Conservation (phyloP, 2,329 filamentous ascomycete species). For the Pyrenochaeta sp. region DNA sequence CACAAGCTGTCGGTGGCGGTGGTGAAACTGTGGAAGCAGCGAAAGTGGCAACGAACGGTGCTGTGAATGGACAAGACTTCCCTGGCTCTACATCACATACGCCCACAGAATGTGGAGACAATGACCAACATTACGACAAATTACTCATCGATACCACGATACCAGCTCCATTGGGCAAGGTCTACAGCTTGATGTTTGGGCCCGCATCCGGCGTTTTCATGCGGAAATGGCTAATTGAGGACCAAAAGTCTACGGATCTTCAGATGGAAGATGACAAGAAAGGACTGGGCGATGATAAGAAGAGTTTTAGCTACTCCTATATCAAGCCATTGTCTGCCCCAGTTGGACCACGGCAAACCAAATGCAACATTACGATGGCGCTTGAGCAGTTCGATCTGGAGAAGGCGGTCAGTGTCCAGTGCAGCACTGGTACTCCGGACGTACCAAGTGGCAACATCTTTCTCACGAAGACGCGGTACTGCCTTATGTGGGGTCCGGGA, state of each 20-base stretch:
- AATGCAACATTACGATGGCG: constrained; percentile 86
- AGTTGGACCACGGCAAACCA: constrained; percentile 93
- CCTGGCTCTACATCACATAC: constrained; percentile 84
- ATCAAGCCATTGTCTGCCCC: constrained; percentile 87
- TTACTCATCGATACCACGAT: constrained; percentile 86
- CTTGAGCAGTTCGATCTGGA: constrained; percentile 88
- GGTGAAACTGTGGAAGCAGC: constrained; percentile 43
- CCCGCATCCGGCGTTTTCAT: constrained; percentile 81
- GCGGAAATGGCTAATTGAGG: constrained; percentile 82
- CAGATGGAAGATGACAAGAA: constrained; percentile 84
- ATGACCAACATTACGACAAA: constrained; percentile 81
- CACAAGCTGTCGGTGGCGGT: constrained; percentile 51
- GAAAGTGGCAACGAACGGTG: constrained; percentile 51
- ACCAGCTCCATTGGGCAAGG: constrained; percentile 86
- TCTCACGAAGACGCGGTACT: constrained; percentile 90
- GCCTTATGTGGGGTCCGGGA: constrained; percentile 88
- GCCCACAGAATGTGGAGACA: constrained; percentile 86
- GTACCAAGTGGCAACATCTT: constrained; percentile 95
- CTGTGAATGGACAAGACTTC: constrained; percentile 68
- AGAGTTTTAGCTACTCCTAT: constrained; percentile 79
- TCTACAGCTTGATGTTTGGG: constrained; percentile 90
- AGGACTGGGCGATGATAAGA: constrained; percentile 77
- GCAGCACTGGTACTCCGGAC: constrained; percentile 89
- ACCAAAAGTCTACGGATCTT: constrained; percentile 90
- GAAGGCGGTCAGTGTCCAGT: constrained; percentile 82